Evolutionary conservation across 768 basidiomycete species (phyloP), one percentile per base, ranked within the genome.

Genomic region (Russula lepida): DNA sequence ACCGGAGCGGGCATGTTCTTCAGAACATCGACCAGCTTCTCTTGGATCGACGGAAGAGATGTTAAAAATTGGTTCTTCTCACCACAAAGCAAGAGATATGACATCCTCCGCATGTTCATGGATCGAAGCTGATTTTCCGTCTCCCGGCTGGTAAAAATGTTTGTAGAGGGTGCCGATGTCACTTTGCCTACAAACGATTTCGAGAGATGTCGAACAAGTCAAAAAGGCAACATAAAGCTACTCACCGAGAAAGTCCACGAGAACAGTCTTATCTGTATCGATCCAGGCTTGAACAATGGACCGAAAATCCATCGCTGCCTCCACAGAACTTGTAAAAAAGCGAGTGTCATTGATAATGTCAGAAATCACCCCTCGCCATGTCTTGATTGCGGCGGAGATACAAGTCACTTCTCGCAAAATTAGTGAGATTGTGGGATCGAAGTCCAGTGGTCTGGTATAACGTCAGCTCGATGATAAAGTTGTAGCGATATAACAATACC

Each of bases 121-220:
- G 93, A 92, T 27, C 92, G 84, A 28, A 88, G 75, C 0, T 92
- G 75, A 82, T 89, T 95, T 74, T 99, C 97, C 58, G 93, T 90
- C 70, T 98, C 97, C 49, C 89, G 79, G 69, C 93, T 98, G 32
- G 92, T 88, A 73, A 99, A 99, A 57, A 99, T 97, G 68, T 97
- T 98, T 21, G 92, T 86, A 0, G 95, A 95, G 1, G 97, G 88
- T 0, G 86, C 84, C 2, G 89, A 84, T 1, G 89, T 85, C 55
- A 95, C 83, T 75, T 82, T 83, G 70, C 85, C 95, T 80, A 67
- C 35, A 49, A 49, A 28, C 17, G 49, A 74, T 66, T 27, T 69
- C 19, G 75, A 60, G 13, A 70, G 67, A 28, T 69, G 70, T 27
- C 28, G 23, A 23, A 50, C 46, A 3, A 27, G 70, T 27, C 28